These are phyloP conservation scores for Kwoniella sp. DNA, from an alignment of 768 basidiomycete genomes.

Conservation along the genomic window DNA sequence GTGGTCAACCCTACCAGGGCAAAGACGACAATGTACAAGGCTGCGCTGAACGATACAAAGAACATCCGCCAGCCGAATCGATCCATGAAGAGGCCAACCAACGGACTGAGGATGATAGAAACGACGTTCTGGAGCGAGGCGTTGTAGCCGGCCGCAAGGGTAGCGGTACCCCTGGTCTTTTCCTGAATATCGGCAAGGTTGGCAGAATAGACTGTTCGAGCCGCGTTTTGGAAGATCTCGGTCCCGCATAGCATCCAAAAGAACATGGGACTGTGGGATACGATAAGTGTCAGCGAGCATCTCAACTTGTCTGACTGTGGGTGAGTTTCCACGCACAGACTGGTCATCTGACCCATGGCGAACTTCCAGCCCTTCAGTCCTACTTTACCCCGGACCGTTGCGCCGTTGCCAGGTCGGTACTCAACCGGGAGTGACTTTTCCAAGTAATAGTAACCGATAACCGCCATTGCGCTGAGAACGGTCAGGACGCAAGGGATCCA, in stretches of 20 bases:
- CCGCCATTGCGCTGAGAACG: slow-evolving; percentile 27
- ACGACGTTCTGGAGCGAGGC: slow-evolving; percentile 36
- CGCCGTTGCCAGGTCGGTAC: slow-evolving; percentile 18
- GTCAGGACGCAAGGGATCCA: slow-evolving; percentile 44
- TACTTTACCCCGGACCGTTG: slow-evolving; percentile 7
- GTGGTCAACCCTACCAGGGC: slow-evolving; percentile 38
- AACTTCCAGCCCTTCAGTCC: background rate
- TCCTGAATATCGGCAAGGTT: slow-evolving; percentile 47
- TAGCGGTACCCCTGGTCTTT: slow-evolving; percentile 33
- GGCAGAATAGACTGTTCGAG: slow-evolving; percentile 34
- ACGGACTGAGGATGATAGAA: slow-evolving; percentile 44
- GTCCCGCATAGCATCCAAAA: slow-evolving; percentile 33
- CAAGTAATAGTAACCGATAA: slow-evolving; percentile 35
- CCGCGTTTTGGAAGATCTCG: slow-evolving; percentile 43
- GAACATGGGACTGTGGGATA: slow-evolving; percentile 31
- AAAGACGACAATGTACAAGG: slow-evolving; percentile 43
- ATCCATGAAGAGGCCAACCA: slow-evolving; percentile 42
- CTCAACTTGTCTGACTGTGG: too few relatives aligned
- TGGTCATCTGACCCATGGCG: slow-evolving; percentile 10
- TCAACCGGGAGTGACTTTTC: slow-evolving; percentile 32
- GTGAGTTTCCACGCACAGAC: slow-evolving; percentile 20
- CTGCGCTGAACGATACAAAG: slow-evolving; percentile 40
- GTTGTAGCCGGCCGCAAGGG: slow-evolving; percentile 46
- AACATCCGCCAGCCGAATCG: slow-evolving; percentile 38
- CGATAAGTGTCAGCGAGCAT: background rate